Evolutionary conservation across 192 early-diverging fungal genomes (phyloP).

Genomic region (Lunasporangiospora selenospora): DNA sequence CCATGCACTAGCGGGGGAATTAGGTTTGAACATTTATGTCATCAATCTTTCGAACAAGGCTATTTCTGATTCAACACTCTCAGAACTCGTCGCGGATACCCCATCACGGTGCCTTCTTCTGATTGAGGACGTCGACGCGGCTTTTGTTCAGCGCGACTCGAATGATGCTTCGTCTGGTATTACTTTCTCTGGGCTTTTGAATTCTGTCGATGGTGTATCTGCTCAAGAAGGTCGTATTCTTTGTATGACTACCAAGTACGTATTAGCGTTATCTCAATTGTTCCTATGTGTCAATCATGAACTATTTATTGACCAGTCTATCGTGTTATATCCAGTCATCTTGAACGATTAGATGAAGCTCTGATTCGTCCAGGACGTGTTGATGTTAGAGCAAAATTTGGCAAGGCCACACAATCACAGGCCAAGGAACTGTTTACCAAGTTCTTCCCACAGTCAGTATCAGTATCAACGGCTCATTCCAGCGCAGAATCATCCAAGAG

Average conservation of each 20-base stretch:
- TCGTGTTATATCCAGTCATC: slow-evolving; percentile 50
- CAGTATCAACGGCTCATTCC: too few species aligned
- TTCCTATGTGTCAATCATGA: neutral
- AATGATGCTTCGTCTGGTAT: slow-evolving; percentile 47
- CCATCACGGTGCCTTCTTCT: slow-evolving; percentile 67
- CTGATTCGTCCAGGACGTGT: slow-evolving; percentile 78
- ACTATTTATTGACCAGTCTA: neutral
- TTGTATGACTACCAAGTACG: slow-evolving; percentile 81
- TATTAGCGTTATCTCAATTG: too few species aligned
- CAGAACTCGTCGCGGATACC: slow-evolving; percentile 54
- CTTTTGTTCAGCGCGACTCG: slow-evolving; percentile 63
- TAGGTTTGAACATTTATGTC: slow-evolving; percentile 79
- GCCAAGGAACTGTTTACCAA: slow-evolving; percentile 68
- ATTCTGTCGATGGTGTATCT: slow-evolving; percentile 76
- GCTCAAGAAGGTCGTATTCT: slow-evolving; percentile 76
- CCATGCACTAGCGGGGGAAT: slow-evolving; percentile 74
- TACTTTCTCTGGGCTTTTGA: slow-evolving; percentile 70
- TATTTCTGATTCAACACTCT: slow-evolving; percentile 68
- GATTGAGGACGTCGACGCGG: slow-evolving; percentile 79
- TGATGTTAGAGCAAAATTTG: slow-evolving; percentile 65
- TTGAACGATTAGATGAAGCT: slow-evolving; percentile 75
- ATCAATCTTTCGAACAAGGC: slow-evolving; percentile 69
- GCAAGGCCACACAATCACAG: slow-evolving; percentile 63
- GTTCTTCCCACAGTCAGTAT: slow-evolving; percentile 66
- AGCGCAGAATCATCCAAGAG: too few species aligned